A percentile compares a stretch with the other conserved stretches of the same genome.
Evolutionary conservation across 2,329 filamentous ascomycete species (phyloP).

Genomic region (Pyrenochaeta sp.): DNA sequence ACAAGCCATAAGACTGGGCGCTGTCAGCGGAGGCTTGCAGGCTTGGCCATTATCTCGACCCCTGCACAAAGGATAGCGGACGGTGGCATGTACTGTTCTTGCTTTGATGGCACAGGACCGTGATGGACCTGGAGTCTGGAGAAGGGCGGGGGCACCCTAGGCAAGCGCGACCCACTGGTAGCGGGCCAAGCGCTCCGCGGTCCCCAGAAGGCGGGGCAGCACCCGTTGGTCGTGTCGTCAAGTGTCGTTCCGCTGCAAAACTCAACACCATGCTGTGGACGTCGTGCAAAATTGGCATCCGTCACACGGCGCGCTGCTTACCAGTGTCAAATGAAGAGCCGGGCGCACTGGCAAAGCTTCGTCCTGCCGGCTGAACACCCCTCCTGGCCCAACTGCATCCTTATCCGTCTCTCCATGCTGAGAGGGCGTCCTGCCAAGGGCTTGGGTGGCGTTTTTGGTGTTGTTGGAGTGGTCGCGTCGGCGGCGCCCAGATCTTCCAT

Average conservation of each 20-base stretch:
- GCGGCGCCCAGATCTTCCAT: slow-evolving; percentile 36
- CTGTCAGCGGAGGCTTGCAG: slow-evolving; percentile 24
- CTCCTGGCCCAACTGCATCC: slow-evolving; percentile 24
- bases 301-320: neutral
- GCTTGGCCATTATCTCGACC: slow-evolving; percentile 10
- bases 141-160: slow-evolving; percentile 5
- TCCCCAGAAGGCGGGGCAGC: slow-evolving; percentile 15
- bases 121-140: slow-evolving; percentile 3
- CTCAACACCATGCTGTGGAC: slow-evolving; percentile 9
- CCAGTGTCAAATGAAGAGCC: slow-evolving; percentile 3
- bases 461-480: slow-evolving; percentile 31
- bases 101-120: slow-evolving; percentile 3
- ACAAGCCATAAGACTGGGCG: slow-evolving; percentile 19
- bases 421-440: slow-evolving; percentile 44
- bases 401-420: slow-evolving; percentile 28
- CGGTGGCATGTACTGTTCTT: slow-evolving; percentile 16
- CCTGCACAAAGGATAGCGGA: slow-evolving; percentile 9
- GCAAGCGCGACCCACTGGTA: slow-evolving; percentile 3
- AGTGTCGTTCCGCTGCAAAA: slow-evolving; percentile 10
- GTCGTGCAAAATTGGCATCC: slow-evolving; percentile 1
- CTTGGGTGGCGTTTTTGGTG: slow-evolving; percentile 47
- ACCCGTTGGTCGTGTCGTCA: slow-evolving; percentile 4
- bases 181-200: slow-evolving; percentile 5
- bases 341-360: slow-evolving; percentile 38
- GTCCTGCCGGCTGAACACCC: slow-evolving; percentile 25